Percentiles rank a stretch among this genome's conserved stretches.
These are phyloP conservation scores for Medicago lupulina DNA, from an alignment of 306 rosid species.

Conservation along the genomic window DNA sequence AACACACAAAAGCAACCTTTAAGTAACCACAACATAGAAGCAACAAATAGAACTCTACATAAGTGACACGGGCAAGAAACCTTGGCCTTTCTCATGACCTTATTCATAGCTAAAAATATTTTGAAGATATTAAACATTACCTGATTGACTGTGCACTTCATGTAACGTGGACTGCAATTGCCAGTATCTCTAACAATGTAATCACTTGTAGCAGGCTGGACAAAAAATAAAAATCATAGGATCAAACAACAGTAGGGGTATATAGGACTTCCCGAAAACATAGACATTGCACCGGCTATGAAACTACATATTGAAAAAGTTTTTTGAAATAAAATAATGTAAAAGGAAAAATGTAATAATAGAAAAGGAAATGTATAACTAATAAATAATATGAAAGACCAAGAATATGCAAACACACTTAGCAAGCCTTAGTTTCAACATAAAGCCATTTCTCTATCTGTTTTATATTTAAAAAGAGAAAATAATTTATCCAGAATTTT, in stretches of 20 bases:
- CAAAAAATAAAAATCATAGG: constrained; percentile 34
- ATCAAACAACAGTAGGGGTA: constrained; percentile 26
- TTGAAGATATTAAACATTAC: constrained; percentile 49
- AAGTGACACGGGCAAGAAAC: constrained; percentile 30
- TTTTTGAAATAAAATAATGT: constrained; percentile 1
- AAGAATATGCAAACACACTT: constrained; percentile 35
- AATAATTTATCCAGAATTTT: constrained; percentile 24
- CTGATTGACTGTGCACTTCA: constrained; percentile 99
- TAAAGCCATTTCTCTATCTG: constrained; percentile 22
- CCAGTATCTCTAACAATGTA: constrained; percentile 87
- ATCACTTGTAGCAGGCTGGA: constrained; percentile 95
- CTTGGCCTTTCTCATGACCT: constrained; percentile 20
- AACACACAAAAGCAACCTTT: constrained; percentile 9
- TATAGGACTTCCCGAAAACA: constrained; percentile 38
- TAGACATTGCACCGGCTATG: constrained; percentile 28
- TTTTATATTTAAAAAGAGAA: neutral
- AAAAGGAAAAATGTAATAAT: constrained; percentile 10
- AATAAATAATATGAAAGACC: constrained; percentile 33
- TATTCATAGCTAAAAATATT: constrained; percentile 36
- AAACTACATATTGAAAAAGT: constrained; percentile 25
- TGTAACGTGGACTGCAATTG: constrained; percentile 98
- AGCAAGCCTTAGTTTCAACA: constrained; percentile 19
- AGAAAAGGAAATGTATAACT: constrained; percentile 23
- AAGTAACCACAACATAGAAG: constrained; percentile 27
- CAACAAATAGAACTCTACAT: constrained; percentile 34